phyloP scores from a whole-genome alignment of 2,329 filamentous ascomycete species.

The Colletotrichum sp. region DNA sequence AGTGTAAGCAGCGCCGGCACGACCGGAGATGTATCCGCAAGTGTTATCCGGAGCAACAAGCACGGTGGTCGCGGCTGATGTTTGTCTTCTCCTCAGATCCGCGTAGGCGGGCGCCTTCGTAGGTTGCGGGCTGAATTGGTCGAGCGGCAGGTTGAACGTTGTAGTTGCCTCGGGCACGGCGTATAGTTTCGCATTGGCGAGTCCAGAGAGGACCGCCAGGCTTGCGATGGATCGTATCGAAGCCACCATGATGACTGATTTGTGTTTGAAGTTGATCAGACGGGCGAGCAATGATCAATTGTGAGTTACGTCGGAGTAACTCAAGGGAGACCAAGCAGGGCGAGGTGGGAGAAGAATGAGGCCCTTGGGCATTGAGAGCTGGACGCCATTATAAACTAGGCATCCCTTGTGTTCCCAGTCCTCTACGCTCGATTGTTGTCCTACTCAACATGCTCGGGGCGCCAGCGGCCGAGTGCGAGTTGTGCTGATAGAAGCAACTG shows the following conservation, averaged over 20 bases:
- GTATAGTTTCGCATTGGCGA: slow-evolving; percentile 38
- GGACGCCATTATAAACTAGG: slow-evolving; percentile 2
- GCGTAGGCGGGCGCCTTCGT: slow-evolving; percentile 42
- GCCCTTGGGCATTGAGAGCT: neutral
- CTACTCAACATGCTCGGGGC: neutral
- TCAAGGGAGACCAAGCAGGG: neutral
- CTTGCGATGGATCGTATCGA: slow-evolving; percentile 26
- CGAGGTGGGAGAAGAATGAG: neutral
- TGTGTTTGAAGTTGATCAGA: neutral
- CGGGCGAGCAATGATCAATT: neutral
- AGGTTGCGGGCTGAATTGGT: slow-evolving; percentile 43
- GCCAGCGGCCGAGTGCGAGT: neutral
- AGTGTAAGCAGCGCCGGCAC: slow-evolving; percentile 41
- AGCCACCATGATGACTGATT: slow-evolving; percentile 25
- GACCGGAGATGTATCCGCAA: slow-evolving; percentile 53
- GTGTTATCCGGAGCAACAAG: slow-evolving; percentile 55
- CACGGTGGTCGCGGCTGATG: slow-evolving; percentile 34
- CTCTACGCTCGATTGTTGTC: neutral
- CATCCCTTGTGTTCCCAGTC: neutral
- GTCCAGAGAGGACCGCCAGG: slow-evolving; percentile 31
- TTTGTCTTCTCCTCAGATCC: slow-evolving; percentile 36
- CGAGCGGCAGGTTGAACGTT: slow-evolving; percentile 32
- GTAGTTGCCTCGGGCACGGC: slow-evolving; percentile 39
- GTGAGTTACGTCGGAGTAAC: neutral
- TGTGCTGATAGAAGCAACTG: neutral